A percentile compares a stretch with the other conserved stretches of the same genome.
Evolutionary conservation across 345 rosid species (phyloP).

Genomic region (Adansonia digitata): DNA sequence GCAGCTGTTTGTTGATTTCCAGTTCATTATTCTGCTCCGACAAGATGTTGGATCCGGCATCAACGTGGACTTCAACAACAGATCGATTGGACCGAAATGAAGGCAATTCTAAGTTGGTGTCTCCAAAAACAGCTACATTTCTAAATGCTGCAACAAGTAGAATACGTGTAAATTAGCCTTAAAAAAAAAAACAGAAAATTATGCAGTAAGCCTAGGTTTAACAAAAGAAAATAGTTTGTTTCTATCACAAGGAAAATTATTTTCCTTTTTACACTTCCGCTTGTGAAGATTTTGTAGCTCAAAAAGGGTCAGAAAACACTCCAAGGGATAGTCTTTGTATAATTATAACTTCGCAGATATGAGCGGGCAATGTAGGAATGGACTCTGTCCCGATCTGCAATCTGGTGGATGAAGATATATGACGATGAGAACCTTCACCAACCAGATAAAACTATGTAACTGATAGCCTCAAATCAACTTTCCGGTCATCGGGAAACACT

Average conservation of each 20-base stretch:
- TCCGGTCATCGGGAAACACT: conserved; percentile 19
- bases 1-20: conserved; percentile 50
- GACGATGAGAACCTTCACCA: conserved; percentile 94
- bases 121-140: conserved; percentile 71
- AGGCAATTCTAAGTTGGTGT: conserved; percentile 79
- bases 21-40: conserved; percentile 26
- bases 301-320: conserved; percentile 85
- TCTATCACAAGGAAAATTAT: background rate
- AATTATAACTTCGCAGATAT: conserved; percentile 41
- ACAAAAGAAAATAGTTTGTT: background rate
- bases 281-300: conserved; percentile 69
- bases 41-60: conserved; percentile 23
- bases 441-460: conserved; percentile 37
- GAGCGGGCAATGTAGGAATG: conserved; percentile 15
- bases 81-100: conserved; percentile 64
- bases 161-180: background rate
- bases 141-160: conserved; percentile 39
- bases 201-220: background rate
- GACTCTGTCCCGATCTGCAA: conserved; percentile 28
- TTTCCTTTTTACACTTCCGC: conserved; percentile 38
- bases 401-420: conserved; percentile 46
- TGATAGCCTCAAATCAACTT: conserved; percentile 21
- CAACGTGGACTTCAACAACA: conserved; percentile 70
- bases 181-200: background rate
- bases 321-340: conserved; percentile 75